Evolutionary conservation across 179 eudicot genomes (phyloP), one percentile per base, ranked within the genome.

Genomic region (Spinacia oleracea): DNA sequence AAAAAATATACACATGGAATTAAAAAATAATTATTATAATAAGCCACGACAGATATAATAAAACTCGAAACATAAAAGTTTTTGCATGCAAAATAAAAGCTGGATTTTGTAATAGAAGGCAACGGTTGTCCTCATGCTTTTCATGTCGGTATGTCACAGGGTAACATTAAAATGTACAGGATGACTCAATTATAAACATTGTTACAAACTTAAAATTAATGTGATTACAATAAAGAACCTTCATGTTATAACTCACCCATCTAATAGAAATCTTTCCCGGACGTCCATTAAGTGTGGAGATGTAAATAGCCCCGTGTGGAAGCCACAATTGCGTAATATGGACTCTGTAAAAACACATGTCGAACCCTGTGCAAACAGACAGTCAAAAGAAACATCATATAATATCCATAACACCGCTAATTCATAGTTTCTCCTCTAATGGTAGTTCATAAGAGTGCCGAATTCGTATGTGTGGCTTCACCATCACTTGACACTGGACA

Each of bases 211-310:
- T 60, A 66, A n/a, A 20, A 48, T 20, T 56, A 15, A 32, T 68
- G 35, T 48, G 42, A n/a, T 15, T 27, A 5, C 1, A 58, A 34
- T 20, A 31, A 31, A 66, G 16, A 72, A 59, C 4, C 23, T 3
- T 58, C 59, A 70, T 64, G 45, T 27, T 46, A 53, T 35, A 63
- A 56, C 93, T 74, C 82, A 96, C 99, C 99, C 98, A 77, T 94
- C 88, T 77, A 96, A 72, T 46, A 90, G 93, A 87, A 96, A 96
- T 88, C 99, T 96, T 87, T 96, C 99, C 59, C 97, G 89, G 62
- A 96, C 94, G 81, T 96, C 99, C 85, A 96, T 94, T 77, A 96
- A 97, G 87, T 96, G 99, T 27, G 99, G 99, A 78, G 99, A 96
- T 12, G 99, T 96, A 85, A 96, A 96, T 63, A 96, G 97, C 60